Evolutionary conservation across 1,284 basidiomycete genomes (phyloP).

Genomic region (Pisolithus thermaeus): DNA sequence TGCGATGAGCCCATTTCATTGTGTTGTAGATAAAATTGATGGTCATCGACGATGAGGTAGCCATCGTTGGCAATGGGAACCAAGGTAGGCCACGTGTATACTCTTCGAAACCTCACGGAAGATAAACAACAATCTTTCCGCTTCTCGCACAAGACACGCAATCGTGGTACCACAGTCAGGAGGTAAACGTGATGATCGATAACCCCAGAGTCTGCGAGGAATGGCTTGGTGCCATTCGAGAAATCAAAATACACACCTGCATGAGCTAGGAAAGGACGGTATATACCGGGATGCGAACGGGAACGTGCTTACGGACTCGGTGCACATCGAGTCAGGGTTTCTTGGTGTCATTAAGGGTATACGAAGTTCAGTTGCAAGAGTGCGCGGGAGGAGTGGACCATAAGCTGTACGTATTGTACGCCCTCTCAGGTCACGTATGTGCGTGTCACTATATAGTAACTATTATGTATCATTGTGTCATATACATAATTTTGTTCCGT

Average conservation of each 20-base stretch:
- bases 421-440: neutral
- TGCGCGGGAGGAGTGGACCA: conserved; percentile 29
- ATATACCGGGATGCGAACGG: conserved; percentile 61
- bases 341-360: conserved; percentile 27
- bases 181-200: conserved; percentile 76
- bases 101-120: neutral
- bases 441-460: neutral
- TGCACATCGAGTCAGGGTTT: conserved; percentile 27
- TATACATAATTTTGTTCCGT: neutral
- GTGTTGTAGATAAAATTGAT: conserved; percentile 59
- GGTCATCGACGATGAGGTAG: conserved; percentile 64
- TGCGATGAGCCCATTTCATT: neutral
- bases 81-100: conserved; percentile 30
- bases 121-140: neutral
- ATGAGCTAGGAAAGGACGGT: conserved; percentile 59
- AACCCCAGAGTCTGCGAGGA: conserved; percentile 52
- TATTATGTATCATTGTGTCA: neutral
- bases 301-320: conserved; percentile 31
- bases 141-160: conserved; percentile 45
- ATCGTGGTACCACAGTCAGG: conserved; percentile 76
- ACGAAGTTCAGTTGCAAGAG: conserved; percentile 30
- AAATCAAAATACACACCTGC: conserved; percentile 69
- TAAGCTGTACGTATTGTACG: conserved; percentile 7
- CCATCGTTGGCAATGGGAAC: conserved; percentile 67
- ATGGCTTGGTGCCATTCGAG: conserved; percentile 59